A percentile compares a stretch with the other conserved stretches of the same genome.
Conservation (phyloP, 2,329 filamentous ascomycete genomes). For the Didymella exigua region DNA sequence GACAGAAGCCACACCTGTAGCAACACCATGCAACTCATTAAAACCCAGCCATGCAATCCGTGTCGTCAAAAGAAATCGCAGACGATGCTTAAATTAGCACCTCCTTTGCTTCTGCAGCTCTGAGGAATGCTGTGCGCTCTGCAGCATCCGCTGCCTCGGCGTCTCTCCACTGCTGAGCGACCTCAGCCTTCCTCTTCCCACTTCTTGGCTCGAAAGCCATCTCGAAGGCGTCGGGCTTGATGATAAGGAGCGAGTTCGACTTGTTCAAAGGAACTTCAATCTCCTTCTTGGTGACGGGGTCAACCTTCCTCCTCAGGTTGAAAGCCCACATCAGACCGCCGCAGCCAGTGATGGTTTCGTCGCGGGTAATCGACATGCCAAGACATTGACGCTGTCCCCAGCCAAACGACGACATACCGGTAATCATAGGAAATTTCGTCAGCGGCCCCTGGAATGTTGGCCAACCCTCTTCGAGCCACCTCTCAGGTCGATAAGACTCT, state of each 20-base stretch:
- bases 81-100: not conserved
- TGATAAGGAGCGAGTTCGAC: slow-evolving; percentile 62
- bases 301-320: slow-evolving; percentile 57
- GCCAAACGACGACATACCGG: slow-evolving; percentile 68
- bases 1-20: not conserved
- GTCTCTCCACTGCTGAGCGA: slow-evolving; percentile 42
- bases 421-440: slow-evolving; percentile 66
- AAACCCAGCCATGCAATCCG: not conserved
- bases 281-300: slow-evolving; percentile 49
- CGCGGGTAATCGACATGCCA: slow-evolving; percentile 66
- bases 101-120: slow-evolving; percentile 25
- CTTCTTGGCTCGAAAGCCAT: slow-evolving; percentile 61
- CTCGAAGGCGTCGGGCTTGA: slow-evolving; percentile 62
- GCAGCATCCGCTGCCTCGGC: slow-evolving; percentile 46
- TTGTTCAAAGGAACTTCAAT: slow-evolving; percentile 56
- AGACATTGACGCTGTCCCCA: slow-evolving; percentile 68
- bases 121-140: slow-evolving; percentile 45
- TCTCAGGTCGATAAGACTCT: slow-evolving; percentile 66
- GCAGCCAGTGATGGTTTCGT: slow-evolving; percentile 58
- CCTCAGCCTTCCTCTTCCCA: slow-evolving; percentile 42
- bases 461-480: slow-evolving; percentile 67
- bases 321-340: slow-evolving; percentile 57
- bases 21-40: slow-evolving; percentile 6
- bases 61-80: not conserved
- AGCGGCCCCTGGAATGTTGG: slow-evolving; percentile 70